Base-by-base conservation (phyloP, 768 basidiomycete species). In the Nevesoporus exiguus region DNA sequence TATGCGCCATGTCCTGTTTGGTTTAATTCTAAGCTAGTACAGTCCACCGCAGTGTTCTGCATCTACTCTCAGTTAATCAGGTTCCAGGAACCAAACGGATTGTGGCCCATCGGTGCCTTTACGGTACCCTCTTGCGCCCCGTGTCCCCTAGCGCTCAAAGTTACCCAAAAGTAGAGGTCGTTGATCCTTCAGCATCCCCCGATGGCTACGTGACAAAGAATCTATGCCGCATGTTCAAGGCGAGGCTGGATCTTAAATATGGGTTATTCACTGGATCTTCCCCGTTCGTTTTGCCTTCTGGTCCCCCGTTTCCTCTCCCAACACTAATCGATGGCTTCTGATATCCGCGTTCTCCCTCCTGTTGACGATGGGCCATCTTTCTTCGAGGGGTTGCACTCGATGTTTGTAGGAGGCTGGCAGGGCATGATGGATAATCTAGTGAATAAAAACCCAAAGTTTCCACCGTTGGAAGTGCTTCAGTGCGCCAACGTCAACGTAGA, bases 401-500 rank as follows among this genome's bases (percentile, higher is more conserved):
- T 49, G 33, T 34, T 61, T 24, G 33, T 54, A 36, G 61, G 55
- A n/a, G 64, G 49, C 8, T 46, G 29, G 47, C 50, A 63, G 14
- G 63, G 47, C 15, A 34, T 58, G 57, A 10, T 61, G 3, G 40
- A 56, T 37, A 29, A 13, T 30, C 3, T 57, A 36, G 48, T 6
- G 45, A 57, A 49, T 17, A 44, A 1, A n/a, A 49, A 51, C 27
- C 63, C 61, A 42, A 64, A 58, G 47, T 58, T 61, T 54, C 61
- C 60, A 9, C 69, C 69, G 3, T 58, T 64, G 36, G 62, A 66
- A 24, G 45, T 50, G 19, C 59, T 74, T 8, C 74, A 70, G 6
- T 76, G 75, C 34, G 75, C 75, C 15, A 73, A 74, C 39, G 60
- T 70, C 24, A 55, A 72, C 29, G 57, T 56, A 7, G 45, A 57